Percentiles rank a stretch among this genome's conserved stretches.
Conservation (phyloP, 2,329 filamentous ascomycete species). For the Torrubiella hemipterigena region DNA sequence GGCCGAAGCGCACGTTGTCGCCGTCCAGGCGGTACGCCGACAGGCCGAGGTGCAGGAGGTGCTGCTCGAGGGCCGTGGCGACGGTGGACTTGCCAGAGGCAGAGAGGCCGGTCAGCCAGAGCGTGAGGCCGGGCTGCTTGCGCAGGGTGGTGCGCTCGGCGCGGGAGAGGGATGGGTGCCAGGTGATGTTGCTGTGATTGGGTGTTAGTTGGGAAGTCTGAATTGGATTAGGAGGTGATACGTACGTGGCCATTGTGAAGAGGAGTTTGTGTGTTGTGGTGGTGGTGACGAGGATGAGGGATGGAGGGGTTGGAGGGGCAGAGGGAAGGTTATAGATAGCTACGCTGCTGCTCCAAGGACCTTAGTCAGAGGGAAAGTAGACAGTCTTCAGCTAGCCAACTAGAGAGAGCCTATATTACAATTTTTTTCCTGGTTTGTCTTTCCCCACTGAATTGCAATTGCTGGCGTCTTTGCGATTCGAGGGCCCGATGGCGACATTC, state of each 20-base stretch:
- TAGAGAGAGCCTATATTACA: no score
- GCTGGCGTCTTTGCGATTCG: no score
- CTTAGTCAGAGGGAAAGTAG: no score
- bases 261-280: constrained; percentile 1
- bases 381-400: no score
- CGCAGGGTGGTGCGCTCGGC: constrained; percentile 62
- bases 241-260: constrained; percentile 21
- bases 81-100: constrained; percentile 97
- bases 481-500: constrained; percentile 13
- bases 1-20: constrained; percentile 94
- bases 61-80: constrained; percentile 91
- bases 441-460: no score
- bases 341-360: no score
- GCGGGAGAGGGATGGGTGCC: constrained; percentile 73
- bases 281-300: neutral
- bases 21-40: constrained; percentile 89
- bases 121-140: constrained; percentile 80
- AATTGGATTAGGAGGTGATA: constrained; percentile 10
- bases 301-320: neutral
- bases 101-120: constrained; percentile 96
- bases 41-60: constrained; percentile 75
- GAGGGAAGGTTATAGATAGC: no score
- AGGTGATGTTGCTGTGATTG: constrained; percentile 67
- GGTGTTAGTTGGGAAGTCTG: constrained; percentile 3
- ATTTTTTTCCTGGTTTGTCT: no score